These are phyloP conservation scores for Epichloe elymi DNA, from an alignment of 2,329 filamentous ascomycete genomes.

Conservation along the genomic window DNA sequence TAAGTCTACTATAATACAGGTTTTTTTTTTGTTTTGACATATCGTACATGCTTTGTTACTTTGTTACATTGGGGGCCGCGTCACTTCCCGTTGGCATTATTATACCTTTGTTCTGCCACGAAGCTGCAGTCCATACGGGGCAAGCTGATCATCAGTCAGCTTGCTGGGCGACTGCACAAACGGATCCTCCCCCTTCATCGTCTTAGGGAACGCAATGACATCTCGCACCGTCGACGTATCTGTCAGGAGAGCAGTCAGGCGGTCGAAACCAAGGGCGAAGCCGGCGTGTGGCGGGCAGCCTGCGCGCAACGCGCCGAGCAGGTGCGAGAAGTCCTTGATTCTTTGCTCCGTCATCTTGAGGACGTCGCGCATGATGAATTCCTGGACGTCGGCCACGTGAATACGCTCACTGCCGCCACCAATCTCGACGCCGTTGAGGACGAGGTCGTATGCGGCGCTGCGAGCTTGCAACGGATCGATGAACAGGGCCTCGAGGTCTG, in stretches of 20 bases:
- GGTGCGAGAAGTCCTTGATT: conserved; percentile 70
- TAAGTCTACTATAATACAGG: too few species aligned
- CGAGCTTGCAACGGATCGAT: conserved; percentile 57
- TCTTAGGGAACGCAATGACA: conserved; percentile 96
- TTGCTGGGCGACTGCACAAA: conserved; percentile 66
- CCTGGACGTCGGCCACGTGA: conserved; percentile 70
- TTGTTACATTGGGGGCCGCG: not conserved
- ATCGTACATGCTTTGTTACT: conserved; percentile 33
- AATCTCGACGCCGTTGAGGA: conserved; percentile 88
- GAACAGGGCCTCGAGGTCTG: conserved; percentile 62
- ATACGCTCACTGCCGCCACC: conserved; percentile 90
- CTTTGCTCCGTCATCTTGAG: conserved; percentile 62
- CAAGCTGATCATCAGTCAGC: conserved; percentile 45
- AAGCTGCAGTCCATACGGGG: conserved; percentile 32
- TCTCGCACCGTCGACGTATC: conserved; percentile 69
- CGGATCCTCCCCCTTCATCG: conserved; percentile 68
- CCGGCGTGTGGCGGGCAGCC: conserved; percentile 94
- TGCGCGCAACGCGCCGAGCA: conserved; percentile 67
- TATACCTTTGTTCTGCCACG: not conserved
- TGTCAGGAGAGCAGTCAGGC: conserved; percentile 68
- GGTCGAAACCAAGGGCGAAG: conserved; percentile 84
- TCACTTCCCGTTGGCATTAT: not conserved
- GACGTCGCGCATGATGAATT: conserved; percentile 72
- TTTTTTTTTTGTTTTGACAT: not conserved
- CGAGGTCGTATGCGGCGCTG: conserved; percentile 90